phyloP scores from a whole-genome alignment of 148 eudicot species.

The Amaranthus palmeri region DNA sequence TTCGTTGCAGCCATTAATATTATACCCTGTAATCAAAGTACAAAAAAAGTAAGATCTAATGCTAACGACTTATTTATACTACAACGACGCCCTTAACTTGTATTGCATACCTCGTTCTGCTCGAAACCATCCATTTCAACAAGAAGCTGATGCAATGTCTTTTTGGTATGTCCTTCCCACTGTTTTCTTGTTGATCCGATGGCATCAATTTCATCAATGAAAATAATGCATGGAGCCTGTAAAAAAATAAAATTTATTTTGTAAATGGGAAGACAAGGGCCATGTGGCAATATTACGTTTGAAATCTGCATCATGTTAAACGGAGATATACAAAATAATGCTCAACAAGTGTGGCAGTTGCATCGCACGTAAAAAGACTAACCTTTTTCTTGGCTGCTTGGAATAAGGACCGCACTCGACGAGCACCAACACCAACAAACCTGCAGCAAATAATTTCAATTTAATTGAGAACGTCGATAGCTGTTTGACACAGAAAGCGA shows the following conservation, averaged over 20 bases:
- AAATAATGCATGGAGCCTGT: slow-evolving; percentile 97
- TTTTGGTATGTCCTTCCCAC: slow-evolving; percentile 99
- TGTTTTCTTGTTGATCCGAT: slow-evolving; percentile 95
- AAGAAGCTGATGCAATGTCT: slow-evolving; percentile 92
- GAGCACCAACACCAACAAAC: slow-evolving; percentile 99
- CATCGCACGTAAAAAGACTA: not conserved
- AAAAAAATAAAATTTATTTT: slow-evolving; percentile 1
- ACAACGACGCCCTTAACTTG: not conserved
- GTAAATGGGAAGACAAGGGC: not conserved
- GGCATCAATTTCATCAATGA: slow-evolving; percentile 96
- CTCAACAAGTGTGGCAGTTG: not conserved
- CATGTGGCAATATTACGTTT: not conserved
- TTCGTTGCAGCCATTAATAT: slow-evolving; percentile 99
- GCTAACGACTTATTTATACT: not conserved
- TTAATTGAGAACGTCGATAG: not conserved
- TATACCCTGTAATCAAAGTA: slow-evolving; percentile 57
- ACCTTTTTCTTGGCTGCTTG: slow-evolving; percentile 99
- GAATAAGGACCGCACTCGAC: slow-evolving; percentile 92
- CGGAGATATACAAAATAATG: not conserved
- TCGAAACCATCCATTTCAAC: slow-evolving; percentile 99
- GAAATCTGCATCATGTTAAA: not conserved
- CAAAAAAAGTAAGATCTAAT: slow-evolving; percentile 5
- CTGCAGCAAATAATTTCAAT: slow-evolving; percentile 27
- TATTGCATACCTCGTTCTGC: slow-evolving; percentile 74
- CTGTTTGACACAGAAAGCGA: not conserved